Evolutionary conservation across 345 rosid genomes (phyloP).

Genomic region (Eucalyptus cloeziana): DNA sequence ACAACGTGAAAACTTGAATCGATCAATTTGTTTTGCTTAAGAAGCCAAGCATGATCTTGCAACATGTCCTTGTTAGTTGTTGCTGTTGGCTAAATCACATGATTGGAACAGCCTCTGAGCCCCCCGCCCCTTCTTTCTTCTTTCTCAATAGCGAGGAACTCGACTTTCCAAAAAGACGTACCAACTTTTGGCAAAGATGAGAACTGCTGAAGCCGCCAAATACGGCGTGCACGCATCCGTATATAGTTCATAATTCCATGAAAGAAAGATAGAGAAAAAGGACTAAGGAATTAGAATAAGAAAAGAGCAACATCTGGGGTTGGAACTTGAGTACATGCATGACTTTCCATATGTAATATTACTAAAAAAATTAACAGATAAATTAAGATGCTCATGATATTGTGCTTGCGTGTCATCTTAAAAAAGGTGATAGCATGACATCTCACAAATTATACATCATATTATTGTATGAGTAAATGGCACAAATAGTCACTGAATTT

Average conservation of each 20-base stretch:
- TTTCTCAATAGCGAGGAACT: neutral
- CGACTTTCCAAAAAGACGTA: neutral
- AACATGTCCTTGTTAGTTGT: neutral
- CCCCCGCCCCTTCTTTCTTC: no score
- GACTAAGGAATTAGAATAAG: neutral
- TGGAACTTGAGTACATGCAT: neutral
- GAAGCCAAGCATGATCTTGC: neutral
- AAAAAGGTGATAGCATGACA: neutral
- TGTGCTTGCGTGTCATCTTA: neutral
- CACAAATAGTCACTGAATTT: no score
- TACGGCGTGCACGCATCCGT: neutral
- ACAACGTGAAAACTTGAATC: neutral
- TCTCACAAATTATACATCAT: neutral
- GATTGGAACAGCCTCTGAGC: neutral
- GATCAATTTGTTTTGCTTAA: neutral
- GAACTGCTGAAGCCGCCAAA: neutral
- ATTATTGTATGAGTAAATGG: neutral
- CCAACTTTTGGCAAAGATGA: neutral
- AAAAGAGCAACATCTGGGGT: neutral
- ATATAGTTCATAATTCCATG: neutral
- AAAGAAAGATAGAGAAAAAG: neutral
- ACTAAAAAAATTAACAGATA: neutral
- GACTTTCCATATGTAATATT: neutral
- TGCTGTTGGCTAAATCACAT: neutral
- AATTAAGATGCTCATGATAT: neutral